These are phyloP conservation scores for Chrysanthemum seticuspe DNA, from an alignment of 129 eudicot genomes.

Conservation along the genomic window DNA sequence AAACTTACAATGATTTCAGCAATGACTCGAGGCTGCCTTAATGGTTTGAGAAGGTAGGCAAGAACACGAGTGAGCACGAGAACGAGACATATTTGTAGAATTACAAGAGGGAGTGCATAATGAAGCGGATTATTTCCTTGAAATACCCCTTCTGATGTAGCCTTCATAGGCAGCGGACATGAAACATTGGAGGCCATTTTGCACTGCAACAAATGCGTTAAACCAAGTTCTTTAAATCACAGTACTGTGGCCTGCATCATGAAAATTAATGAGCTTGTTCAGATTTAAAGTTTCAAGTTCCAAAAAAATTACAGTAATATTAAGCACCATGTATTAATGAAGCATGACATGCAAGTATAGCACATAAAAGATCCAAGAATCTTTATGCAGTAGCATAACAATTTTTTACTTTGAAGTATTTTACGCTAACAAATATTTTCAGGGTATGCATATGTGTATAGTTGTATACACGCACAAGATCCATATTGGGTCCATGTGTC, in stretches of 20 bases:
- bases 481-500: conserved; percentile 13
- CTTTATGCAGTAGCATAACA: too few species aligned
- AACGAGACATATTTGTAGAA: conserved; percentile 69
- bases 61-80: conserved; percentile 68
- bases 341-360: background rate
- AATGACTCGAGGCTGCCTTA: conserved; percentile 87
- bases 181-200: conserved; percentile 48
- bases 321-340: background rate
- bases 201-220: background rate
- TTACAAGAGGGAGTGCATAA: conserved; percentile 70
- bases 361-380: background rate
- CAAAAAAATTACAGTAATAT: background rate
- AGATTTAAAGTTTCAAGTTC: conserved; percentile 8
- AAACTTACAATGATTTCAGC: conserved; percentile 81
- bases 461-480: background rate
- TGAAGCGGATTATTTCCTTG: conserved; percentile 77
- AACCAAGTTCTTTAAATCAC: background rate
- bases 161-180: conserved; percentile 64
- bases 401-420: background rate
- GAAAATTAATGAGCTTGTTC: conserved; percentile 7
- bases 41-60: conserved; percentile 64
- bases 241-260: conserved; percentile 18
- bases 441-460: background rate
- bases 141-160: conserved; percentile 79
- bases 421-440: background rate